Percentiles rank a stretch among this genome's conserved stretches.
These are phyloP conservation scores for Aspergillus sojae DNA, from an alignment of 2,329 filamentous ascomycete species.

Conservation along the genomic window DNA sequence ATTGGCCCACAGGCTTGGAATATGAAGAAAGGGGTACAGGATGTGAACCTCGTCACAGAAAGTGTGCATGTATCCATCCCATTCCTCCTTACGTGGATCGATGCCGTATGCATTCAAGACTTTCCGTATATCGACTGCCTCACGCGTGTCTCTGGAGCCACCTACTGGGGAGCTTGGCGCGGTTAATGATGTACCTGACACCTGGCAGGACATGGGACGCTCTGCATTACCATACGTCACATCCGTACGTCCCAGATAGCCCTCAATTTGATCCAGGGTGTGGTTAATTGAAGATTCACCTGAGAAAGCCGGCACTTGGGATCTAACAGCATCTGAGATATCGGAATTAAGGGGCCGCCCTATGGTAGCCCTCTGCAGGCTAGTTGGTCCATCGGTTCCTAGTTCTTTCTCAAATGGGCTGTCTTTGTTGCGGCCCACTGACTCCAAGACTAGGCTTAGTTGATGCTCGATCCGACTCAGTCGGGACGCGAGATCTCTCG, in stretches of 20 bases:
- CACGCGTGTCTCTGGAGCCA: background rate
- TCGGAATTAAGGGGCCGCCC: background rate
- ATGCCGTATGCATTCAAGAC: slow-evolving; percentile 15
- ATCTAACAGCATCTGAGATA: background rate
- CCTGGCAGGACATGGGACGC: background rate
- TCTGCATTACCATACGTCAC: background rate
- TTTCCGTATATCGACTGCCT: background rate
- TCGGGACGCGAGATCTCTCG: background rate
- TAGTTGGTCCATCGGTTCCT: too few relatives aligned
- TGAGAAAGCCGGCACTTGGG: slow-evolving; percentile 20
- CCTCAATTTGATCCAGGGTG: slow-evolving; percentile 24
- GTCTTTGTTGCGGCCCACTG: background rate
- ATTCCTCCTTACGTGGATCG: slow-evolving; percentile 12
- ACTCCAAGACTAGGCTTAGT: slow-evolving; percentile 1
- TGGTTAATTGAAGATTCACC: slow-evolving; percentile 27
- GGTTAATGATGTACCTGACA: background rate
- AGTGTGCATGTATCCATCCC: slow-evolving; percentile 18
- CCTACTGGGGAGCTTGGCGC: background rate
- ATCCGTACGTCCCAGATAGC: slow-evolving; percentile 3
- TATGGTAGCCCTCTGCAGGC: too few relatives aligned
- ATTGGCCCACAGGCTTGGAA: slow-evolving; percentile 18
- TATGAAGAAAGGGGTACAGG: slow-evolving; percentile 28
- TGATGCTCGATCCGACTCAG: slow-evolving; percentile 7
- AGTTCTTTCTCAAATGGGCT: background rate
- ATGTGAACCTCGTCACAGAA: slow-evolving; percentile 28